Base-by-base conservation (phyloP, 768 basidiomycete species). In the Hericium erinaceus region DNA sequence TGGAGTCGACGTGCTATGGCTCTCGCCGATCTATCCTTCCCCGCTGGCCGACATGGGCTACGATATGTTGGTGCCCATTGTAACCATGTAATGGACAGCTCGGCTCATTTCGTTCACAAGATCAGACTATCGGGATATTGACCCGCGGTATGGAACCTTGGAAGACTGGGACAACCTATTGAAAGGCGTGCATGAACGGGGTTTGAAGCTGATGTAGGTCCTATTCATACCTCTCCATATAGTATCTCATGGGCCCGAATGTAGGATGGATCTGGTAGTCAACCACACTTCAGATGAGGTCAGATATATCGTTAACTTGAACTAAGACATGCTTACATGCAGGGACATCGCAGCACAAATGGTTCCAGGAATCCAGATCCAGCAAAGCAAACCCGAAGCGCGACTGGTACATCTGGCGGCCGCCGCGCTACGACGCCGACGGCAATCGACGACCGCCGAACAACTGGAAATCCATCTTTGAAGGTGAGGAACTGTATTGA, bases 371-470 rank as follows among this genome's bases (percentile, higher is more conserved):
- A 62, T 84, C 85, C 72, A 79, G 61, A 67, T 75, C 70, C 66
- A 80, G 72, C 50, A 73, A 73, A 52, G 67, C 72, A 7, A 74
- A 79, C 64, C 77, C 82, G 0, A 87, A 85, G 67, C 78, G 87
- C 13, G 80, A 89, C 64, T 89, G 85, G 85, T 91, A 88, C 68
- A 76, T 85, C 59, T 89, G 88, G 87, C 77, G 80, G 15, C 80
- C 83, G 3, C 79, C 84, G 2, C 76, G 71, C 61, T 75, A 71
- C 60, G 79, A 81, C 58, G 70, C 71, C 13, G 68, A 75, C 3
- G 85, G 86, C 0, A 72, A 78, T 49, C 76, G 78, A 22, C 69
- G 73, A 1, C 83, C 85, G 6, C 87, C 88, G 0, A 87, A 87
- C 67, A 89, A 90, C 65, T 89, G 88, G 87, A 75, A 75, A 61